phyloP scores from a whole-genome alignment of 305 asterid species.

The Plantago lanceolata region DNA sequence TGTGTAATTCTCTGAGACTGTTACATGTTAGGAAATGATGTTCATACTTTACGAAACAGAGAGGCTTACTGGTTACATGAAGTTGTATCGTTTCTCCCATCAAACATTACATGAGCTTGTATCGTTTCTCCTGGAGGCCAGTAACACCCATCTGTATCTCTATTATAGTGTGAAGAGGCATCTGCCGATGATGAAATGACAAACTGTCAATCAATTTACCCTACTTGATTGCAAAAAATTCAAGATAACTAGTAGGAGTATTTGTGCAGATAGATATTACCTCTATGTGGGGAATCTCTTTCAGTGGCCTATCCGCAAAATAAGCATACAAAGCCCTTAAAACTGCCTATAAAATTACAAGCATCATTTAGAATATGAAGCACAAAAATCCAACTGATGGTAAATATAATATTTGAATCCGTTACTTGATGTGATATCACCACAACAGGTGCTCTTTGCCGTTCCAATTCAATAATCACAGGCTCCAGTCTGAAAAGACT shows the following conservation, averaged over 20 bases:
- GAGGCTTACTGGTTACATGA: conserved; percentile 48
- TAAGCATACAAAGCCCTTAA: conserved; percentile 95
- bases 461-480: conserved; percentile 93
- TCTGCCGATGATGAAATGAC: conserved; percentile 32
- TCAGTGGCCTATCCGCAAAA: conserved; percentile 94
- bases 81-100: conserved; percentile 75
- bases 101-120: conserved; percentile 68
- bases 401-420: conserved; percentile 15
- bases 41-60: conserved; percentile 14
- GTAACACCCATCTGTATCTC: conserved; percentile 99
- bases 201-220: not conserved
- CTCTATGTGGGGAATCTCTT: conserved; percentile 94
- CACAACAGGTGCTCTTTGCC: conserved; percentile 97
- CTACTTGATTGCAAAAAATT: not conserved
- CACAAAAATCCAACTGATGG: not conserved
- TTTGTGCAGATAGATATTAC: conserved; percentile 34
- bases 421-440: conserved; percentile 93
- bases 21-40: conserved; percentile 19
- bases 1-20: conserved; percentile 3
- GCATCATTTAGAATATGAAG: conserved; percentile 23
- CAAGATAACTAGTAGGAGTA: not conserved
- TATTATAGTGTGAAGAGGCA: conserved; percentile 93
- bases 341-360: conserved; percentile 58
- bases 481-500: conserved; percentile 76
- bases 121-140: conserved; percentile 94